A percentile compares a stretch with the other conserved stretches of the same genome.
Evolutionary conservation across 1,284 basidiomycete species (phyloP).

Genomic region (Cryptococcus sp.): DNA sequence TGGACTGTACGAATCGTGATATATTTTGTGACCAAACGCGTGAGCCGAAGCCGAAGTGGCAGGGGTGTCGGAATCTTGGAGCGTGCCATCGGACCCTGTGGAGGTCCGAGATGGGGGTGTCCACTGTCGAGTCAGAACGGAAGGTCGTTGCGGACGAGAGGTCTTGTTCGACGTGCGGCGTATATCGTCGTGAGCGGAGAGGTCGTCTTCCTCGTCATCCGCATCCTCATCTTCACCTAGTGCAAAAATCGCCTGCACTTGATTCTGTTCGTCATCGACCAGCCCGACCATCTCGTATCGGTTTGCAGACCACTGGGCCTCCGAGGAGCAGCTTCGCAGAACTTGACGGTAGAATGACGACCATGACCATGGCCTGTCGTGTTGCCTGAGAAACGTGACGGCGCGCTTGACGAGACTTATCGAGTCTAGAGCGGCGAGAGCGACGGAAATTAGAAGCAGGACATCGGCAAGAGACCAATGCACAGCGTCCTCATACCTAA

Average conservation of each 20-base stretch:
- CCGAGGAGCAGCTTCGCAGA: constrained; percentile 12
- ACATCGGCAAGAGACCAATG: constrained; percentile 38
- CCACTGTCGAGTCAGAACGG: constrained; percentile 16
- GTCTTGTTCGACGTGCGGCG: constrained; percentile 11
- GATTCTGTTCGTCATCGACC: constrained; percentile 6
- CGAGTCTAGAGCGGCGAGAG: constrained; percentile 38
- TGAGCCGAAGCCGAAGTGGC: constrained; percentile 25
- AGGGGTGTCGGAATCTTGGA: constrained; percentile 56
- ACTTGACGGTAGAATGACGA: constrained; percentile 27
- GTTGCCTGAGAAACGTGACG: constrained; percentile 25
- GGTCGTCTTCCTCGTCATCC: constrained; percentile 19
- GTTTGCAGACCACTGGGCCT: constrained; percentile 9
- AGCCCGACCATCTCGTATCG: constrained; percentile 45
- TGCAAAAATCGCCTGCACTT: constrained; percentile 13
- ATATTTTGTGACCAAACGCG: constrained; percentile 7
- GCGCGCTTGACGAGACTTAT: constrained; percentile 36
- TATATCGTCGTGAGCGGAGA: constrained; percentile 5
- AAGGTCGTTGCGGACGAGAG: constrained; percentile 14
- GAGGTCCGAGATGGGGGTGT: constrained; percentile 54
- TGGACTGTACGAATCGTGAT: no score
- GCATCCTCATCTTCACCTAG: constrained; percentile 30
- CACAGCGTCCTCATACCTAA: constrained; percentile 45
- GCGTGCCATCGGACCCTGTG: constrained; percentile 66
- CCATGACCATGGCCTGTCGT: constrained; percentile 37
- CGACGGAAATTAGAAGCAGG: constrained; percentile 40